Base-by-base conservation (phyloP, 1,284 basidiomycete genomes). In the Apiotrichum domesticum region DNA sequence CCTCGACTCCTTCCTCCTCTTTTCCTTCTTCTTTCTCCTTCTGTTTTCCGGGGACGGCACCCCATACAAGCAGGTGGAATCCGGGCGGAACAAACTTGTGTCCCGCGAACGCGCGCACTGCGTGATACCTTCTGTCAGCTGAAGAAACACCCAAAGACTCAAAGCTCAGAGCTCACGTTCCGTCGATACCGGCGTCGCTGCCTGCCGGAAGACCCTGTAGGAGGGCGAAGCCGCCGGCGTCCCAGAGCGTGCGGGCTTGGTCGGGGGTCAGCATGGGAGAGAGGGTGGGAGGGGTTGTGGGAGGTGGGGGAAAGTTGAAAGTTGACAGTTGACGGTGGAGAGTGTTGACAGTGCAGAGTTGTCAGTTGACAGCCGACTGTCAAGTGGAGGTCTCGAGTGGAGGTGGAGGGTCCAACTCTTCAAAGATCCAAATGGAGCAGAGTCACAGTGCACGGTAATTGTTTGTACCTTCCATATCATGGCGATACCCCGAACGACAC, bases 1-100 rank as follows among this genome's bases (percentile, higher is more conserved):
- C 52, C 37, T 45, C 43, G 10, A 54, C 29, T 35, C 40, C 46
- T 33, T 46, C 45, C 45, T 33, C 46, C 9, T 35, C 37, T 6
- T 42, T 39, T 11, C 32, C 43, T 2, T n/a, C 34, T 32, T 45
- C 29, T 14, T 49, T 35, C 11, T 47, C 37, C 14, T 21, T 35
- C 13, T 40, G 43, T 13, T 6, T 32, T 29, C 11, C 42, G 14
- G 66, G 41, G 5, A 66, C 41, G 3, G 67, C 56, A 3, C 67
- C 66, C 65, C 67, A 74, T 1, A 69, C 66, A 34, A 75, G 54
- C 10, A 74, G 58, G 59, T 77, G 75, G n/a, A 76, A 44, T 3
- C 75, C 74, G 1, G 74, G 73, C 9, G 75, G 72, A 29, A 77
- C 55, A 56, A 77, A 74, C 56, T 77, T 77, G 59, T 69, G 68